phyloP scores from a whole-genome alignment of 140 eudicot species.

The Stevia rebaudiana region DNA sequence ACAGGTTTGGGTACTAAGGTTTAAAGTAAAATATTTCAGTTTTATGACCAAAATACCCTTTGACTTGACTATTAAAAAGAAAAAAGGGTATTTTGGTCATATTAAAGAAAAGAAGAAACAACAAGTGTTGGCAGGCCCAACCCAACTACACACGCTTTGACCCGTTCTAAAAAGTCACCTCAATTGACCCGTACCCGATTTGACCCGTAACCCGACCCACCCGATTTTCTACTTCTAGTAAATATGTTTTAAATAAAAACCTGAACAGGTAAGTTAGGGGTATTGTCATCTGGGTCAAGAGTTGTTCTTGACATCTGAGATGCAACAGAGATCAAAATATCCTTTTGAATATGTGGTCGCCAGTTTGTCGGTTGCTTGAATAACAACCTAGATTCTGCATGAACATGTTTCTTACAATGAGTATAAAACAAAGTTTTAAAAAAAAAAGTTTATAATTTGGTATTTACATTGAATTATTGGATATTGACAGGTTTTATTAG shows the following conservation, averaged over 20 bases:
- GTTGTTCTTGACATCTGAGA: constrained; percentile 65
- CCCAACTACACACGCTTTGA: neutral
- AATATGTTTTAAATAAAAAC: constrained; percentile 26
- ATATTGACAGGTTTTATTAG: neutral
- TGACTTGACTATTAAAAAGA: no score
- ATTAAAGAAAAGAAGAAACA: neutral
- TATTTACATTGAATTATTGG: neutral
- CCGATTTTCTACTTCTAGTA: constrained; percentile 3
- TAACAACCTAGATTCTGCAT: constrained; percentile 79
- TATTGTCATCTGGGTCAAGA: constrained; percentile 44
- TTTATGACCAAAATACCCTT: no score
- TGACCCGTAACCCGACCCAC: neutral
- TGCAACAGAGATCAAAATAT: constrained; percentile 78
- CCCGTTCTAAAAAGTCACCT: neutral
- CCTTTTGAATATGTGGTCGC: constrained; percentile 73
- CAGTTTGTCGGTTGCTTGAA: constrained; percentile 90
- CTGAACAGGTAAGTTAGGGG: constrained; percentile 75
- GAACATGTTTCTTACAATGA: neutral
- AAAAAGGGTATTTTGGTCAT: no score
- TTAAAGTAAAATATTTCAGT: no score
- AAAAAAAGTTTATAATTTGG: neutral
- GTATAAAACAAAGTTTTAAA: neutral
- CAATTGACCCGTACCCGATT: neutral
- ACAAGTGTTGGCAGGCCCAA: neutral
- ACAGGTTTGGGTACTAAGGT: no score